Conservation (phyloP, 176 grass and related monocot genomes). For the Dendrocalamus sinicus region DNA sequence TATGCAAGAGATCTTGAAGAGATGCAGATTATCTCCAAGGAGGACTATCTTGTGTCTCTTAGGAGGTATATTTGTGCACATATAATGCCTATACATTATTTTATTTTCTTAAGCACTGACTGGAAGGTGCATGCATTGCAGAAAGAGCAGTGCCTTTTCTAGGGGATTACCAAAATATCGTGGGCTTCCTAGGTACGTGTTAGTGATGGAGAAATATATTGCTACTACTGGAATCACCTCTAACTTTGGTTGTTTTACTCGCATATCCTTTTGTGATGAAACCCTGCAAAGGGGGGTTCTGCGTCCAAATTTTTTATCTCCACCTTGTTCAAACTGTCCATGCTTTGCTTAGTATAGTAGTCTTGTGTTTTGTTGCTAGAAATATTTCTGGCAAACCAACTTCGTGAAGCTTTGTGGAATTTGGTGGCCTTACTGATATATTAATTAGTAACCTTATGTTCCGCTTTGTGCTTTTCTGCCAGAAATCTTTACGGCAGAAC, state of each 20-base stretch:
- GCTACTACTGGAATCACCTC: neutral
- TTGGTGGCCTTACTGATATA: constrained; percentile 1
- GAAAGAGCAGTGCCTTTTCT: constrained; percentile 98
- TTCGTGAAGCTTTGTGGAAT: neutral
- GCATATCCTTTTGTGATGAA: constrained; percentile 12
- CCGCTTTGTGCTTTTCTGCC: constrained; percentile 7
- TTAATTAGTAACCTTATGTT: constrained; percentile 12
- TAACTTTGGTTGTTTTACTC: neutral
- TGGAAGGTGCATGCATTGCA: constrained; percentile 48
- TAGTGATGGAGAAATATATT: constrained; percentile 27
- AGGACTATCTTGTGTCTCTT: constrained; percentile 98
- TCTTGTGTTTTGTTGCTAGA: neutral
- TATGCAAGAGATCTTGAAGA: constrained; percentile 99
- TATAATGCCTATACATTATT: constrained; percentile 17
- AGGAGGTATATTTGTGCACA: constrained; percentile 73
- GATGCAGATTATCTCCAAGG: constrained; percentile 96
- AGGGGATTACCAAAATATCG: constrained; percentile 95
- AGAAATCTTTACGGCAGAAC: neutral
- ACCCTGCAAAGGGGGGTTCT: neutral
- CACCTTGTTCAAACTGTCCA: neutral
- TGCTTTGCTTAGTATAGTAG: neutral
- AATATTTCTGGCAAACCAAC: neutral
- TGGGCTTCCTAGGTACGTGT: constrained; percentile 77
- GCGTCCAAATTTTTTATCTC: neutral
- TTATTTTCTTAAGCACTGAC: constrained; percentile 56